phyloP scores from a whole-genome alignment of 1,284 basidiomycete genomes.

The Apiotrichum domesticum region DNA sequence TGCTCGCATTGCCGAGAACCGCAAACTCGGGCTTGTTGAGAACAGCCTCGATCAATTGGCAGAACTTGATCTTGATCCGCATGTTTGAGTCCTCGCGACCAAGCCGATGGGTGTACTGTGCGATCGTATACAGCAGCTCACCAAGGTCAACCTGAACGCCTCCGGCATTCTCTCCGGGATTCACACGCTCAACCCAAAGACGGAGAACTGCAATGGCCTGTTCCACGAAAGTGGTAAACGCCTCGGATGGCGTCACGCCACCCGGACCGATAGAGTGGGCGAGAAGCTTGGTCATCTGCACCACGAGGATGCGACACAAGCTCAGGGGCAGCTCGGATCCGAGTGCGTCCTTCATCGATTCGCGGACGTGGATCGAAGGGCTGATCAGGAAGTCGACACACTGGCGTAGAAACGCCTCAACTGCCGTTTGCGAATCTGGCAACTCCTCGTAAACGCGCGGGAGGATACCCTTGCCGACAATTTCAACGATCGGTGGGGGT shows the following conservation, averaged over 20 bases:
- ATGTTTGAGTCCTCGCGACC: conserved; percentile 52
- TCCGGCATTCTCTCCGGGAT: conserved; percentile 55
- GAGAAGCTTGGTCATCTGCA: conserved; percentile 58
- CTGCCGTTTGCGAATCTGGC: conserved; percentile 53
- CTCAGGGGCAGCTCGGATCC: conserved; percentile 68
- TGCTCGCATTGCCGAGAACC: conserved; percentile 60
- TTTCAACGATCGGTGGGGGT: conserved; percentile 48
- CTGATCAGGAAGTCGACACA: conserved; percentile 64
- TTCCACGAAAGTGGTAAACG: conserved; percentile 63
- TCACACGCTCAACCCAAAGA: conserved; percentile 67
- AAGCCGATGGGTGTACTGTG: conserved; percentile 61
- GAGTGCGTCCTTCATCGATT: conserved; percentile 70
- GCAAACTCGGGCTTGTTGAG: conserved; percentile 60
- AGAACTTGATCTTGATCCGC: conserved; percentile 70
- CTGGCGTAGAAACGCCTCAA: conserved; percentile 61
- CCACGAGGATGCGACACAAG: conserved; percentile 61
- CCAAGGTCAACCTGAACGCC: conserved; percentile 64
- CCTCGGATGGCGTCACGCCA: conserved; percentile 54
- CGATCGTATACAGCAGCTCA: conserved; percentile 59
- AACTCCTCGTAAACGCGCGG: conserved; percentile 64
- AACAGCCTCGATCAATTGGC: conserved; percentile 62
- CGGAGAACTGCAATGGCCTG: conserved; percentile 67
- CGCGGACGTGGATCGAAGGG: conserved; percentile 60
- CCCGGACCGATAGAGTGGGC: conserved; percentile 28
- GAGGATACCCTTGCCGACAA: conserved; percentile 58